Evolutionary conservation across 345 rosid genomes (phyloP), one percentile per base, ranked within the genome.

Genomic region (Acer negundo): DNA sequence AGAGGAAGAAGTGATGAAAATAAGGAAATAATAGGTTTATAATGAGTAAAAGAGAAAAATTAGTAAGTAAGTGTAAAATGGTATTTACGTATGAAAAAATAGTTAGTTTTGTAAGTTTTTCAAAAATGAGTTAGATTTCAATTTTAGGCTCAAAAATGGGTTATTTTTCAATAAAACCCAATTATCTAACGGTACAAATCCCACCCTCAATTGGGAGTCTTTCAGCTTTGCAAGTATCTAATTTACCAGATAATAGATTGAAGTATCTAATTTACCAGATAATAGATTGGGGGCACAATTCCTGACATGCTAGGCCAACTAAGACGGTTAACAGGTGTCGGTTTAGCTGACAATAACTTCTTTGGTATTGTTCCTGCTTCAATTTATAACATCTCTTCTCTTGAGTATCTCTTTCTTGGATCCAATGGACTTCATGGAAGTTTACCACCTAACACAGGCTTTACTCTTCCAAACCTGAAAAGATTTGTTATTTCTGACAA

Each of bases 231-330:
- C 62, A 7, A 2, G 0, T 0, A 2, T 28, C 76, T 28, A 0
- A 1, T 2, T 0, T 7, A 17, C 0, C 0, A 0, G 6, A 1
- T 2, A 80, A 80, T 46, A n/a, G 0, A 1, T 69, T 85, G 0
- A 7, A 2, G 0, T 0, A 2, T 28, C 76, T 28, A 0, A 1
- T 2, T 0, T 7, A 17, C 0, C 0, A 0, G 6, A 1, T 2
- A 80, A 80, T 46, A n/a, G 0, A 1, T 69, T 85, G 10, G 38
- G 0, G 85, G 82, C 0, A 51, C 0, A 3, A 26, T 80, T 1
- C 80, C 58, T 3, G 42, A 68, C 0, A 1, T 71, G 0, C 20
- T 82, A 0, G 78, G 79, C 8, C 7, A 3, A 1, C 8, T 85
- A 4, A 75, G 67, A 2, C 3, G 51, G 3, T 56, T 82, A 19